Evolutionary conservation across 228 moss, liverwort and hornwort species (phyloP).

Genomic region (Sphagnum magellanicum): DNA sequence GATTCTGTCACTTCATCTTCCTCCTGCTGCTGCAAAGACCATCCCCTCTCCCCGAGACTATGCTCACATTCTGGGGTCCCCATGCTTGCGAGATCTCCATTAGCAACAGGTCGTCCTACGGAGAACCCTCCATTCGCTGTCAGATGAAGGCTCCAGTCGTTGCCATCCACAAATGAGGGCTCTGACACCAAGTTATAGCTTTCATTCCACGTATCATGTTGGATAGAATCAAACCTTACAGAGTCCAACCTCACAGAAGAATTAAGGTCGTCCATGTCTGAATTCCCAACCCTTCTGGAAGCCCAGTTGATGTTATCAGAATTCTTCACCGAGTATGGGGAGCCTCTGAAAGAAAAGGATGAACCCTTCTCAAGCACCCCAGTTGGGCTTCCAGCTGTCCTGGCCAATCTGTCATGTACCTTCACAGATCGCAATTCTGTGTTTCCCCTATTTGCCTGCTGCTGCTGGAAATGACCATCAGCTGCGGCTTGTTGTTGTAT

Average conservation of each 20-base stretch:
- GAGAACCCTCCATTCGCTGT: conserved; percentile 40
- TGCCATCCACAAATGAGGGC: conserved; percentile 47
- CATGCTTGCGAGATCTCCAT: conserved; percentile 2
- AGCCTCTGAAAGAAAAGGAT: conserved; percentile 46
- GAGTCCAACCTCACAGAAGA: conserved; percentile 50
- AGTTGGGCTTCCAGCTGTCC: conserved; percentile 29
- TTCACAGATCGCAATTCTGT: conserved; percentile 7
- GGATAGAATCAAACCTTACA: conserved; percentile 23
- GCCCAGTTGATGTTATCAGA: conserved; percentile 15
- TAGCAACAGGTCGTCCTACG: conserved; percentile 1
- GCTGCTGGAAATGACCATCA: conserved; percentile 31
- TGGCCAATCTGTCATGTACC: conserved; percentile 18
- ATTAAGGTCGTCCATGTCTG: conserved; percentile 39
- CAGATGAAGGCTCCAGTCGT: conserved; percentile 29
- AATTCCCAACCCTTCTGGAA: conserved; percentile 19
- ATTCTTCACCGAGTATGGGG: conserved; percentile 27
- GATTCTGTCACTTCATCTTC: conserved; percentile 93
- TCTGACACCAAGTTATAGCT: conserved; percentile 83
- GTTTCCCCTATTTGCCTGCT: conserved; percentile 18
- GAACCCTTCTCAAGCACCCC: conserved; percentile 10
- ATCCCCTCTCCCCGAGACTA: conserved; percentile 15
- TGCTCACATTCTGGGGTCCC: conserved; percentile 15
- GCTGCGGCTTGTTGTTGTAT: conserved; percentile 18
- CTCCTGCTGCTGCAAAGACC: conserved; percentile 49
- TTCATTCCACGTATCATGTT: conserved; percentile 46